Evolutionary conservation across 352 stramenopile species (phyloP), one percentile per base, ranked within the genome.

Genomic region (Phytophthora chlamydospora): DNA sequence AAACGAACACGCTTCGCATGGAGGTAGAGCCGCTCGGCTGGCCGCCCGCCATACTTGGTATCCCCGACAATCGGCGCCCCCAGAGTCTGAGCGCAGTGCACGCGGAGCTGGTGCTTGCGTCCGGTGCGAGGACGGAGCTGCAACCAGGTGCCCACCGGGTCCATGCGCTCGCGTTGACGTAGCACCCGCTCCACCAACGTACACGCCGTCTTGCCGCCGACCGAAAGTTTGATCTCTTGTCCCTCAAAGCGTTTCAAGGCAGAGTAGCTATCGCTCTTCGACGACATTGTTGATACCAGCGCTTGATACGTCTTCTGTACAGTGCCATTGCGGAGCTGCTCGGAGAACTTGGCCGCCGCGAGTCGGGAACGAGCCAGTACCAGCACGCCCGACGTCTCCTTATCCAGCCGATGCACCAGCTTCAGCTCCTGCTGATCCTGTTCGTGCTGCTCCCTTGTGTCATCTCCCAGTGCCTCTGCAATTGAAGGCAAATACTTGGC

Each of bases 321-420:
- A 0, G 40, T 36, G 0, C 71, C 73, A 35, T 44, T 48, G 16
- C 68, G 68, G 8, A 92, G 42, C 9, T 89, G 14, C 29, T 73
- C 56, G 0, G 79, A 76, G 58, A 92, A 92, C 40, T 71, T 80
- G 7, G 83, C 81, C 2, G 83, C 80, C 17, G 83, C 83, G 6
- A 87, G 77, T 0, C 83, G 76, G 49, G 80, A 78, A 17, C 83
- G 76, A n/a, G 80, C 83, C 8, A 92, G 58, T 13, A 92, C 80
- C 14, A 92, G 43, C 41, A 89, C 16, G 2, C 83, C 83, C 2
- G 83, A 92, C 13, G 80, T 92, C 21, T 86, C 73, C 32, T 85
- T 89, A 47, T 92, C 83, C 39, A 92, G 68, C 13, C 83, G 80
- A 71, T 92, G 83, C 21, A 92, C 83, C 24, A 90, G 40, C 17